Conservation (phyloP, 495 filamentous ascomycete genomes). For the Penicillium cinerascens region DNA sequence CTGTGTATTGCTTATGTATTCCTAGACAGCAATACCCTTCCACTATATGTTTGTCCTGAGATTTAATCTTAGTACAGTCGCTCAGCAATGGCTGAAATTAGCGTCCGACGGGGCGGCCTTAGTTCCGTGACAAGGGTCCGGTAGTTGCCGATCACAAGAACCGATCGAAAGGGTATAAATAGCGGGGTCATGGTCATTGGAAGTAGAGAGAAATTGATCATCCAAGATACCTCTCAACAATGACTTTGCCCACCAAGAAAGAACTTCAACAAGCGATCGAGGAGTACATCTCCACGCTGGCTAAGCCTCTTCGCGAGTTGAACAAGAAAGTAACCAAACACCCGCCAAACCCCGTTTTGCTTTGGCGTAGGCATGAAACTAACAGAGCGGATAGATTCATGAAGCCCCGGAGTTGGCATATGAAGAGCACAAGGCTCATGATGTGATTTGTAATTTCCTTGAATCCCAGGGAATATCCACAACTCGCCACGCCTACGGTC, state of each 20-base stretch:
- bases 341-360: not conserved
- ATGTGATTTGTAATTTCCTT: conserved; percentile 47
- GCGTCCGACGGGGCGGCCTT: not conserved
- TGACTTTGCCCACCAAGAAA: not conserved
- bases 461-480: conserved; percentile 42
- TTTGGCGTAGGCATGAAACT: not conserved
- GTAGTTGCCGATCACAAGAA: not conserved
- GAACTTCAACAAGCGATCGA: not conserved
- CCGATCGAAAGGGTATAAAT: not conserved
- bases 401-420: conserved; percentile 50
- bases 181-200: not conserved
- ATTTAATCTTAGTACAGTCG: not conserved
- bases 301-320: not conserved
- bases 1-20: too few relatives aligned
- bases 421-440: conserved; percentile 50
- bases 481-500: conserved; percentile 34
- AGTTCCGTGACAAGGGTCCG: not conserved
- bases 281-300: not conserved
- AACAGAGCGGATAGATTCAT: conserved; percentile 18
- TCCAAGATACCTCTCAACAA: not conserved
- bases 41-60: too few relatives aligned
- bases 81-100: not conserved
- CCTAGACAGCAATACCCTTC: too few relatives aligned
- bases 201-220: not conserved
- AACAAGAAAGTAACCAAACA: not conserved